Conservation (phyloP, 106 monocot species). For the Dendrobium huoshanense region DNA sequence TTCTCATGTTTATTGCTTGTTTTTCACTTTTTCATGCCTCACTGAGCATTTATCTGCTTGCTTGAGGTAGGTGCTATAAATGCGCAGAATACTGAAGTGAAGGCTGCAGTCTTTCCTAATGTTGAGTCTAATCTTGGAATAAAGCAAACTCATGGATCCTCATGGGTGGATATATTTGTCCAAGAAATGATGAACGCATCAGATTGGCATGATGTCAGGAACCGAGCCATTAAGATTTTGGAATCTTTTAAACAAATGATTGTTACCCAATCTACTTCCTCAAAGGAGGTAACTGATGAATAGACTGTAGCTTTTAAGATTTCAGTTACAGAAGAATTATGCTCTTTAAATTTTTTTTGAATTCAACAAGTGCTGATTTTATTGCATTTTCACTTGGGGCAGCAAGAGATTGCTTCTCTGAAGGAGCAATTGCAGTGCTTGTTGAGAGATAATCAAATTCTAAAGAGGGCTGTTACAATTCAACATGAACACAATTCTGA, state of each 20-base stretch:
- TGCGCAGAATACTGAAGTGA: constrained; percentile 22
- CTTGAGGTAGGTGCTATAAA: constrained; percentile 23
- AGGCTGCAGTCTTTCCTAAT: constrained; percentile 14
- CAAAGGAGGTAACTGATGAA: constrained; percentile 30
- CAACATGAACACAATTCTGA: constrained; percentile 47
- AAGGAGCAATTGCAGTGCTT: constrained; percentile 55
- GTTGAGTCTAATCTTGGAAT: neutral
- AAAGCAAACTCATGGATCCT: constrained; percentile 12
- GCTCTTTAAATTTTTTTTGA: neutral
- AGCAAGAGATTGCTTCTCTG: constrained; percentile 6
- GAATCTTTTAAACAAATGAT: constrained; percentile 58
- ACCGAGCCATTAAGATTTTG: constrained; percentile 42
- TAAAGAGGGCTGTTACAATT: constrained; percentile 62
- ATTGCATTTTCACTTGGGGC: neutral
- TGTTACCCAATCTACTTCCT: constrained; percentile 22
- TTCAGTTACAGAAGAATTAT: neutral
- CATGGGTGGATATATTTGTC: constrained; percentile 68
- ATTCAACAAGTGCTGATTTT: neutral
- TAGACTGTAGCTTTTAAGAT: neutral
- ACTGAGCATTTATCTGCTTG: neutral
- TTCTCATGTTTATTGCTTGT: neutral
- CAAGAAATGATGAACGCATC: constrained; percentile 71
- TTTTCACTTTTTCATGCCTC: neutral
- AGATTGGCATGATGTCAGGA: constrained; percentile 60
- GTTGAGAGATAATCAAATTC: constrained; percentile 51